Evolutionary conservation across 352 stramenopile species (phyloP), one percentile per base, ranked within the genome.

Genomic region (Phytophthora pistaciae): DNA sequence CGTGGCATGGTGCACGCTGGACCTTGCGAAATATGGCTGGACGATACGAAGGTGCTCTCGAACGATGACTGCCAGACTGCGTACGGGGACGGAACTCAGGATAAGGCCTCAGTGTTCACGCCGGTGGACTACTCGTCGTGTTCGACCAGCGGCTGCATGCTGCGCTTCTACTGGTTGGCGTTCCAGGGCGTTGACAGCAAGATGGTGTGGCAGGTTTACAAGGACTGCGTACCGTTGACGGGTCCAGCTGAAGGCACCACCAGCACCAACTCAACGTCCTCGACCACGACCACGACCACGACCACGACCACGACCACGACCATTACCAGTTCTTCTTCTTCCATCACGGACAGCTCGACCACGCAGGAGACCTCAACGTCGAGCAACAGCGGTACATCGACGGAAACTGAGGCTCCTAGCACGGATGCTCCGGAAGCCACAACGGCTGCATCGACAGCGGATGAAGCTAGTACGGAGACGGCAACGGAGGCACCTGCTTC

Each of bases 71-170:
- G 72, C 29, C 62, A 70, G 65, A 59, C 67, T 2, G 59, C 66
- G 7, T 79, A 75, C 29, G 59, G 70, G 25, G 70, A 70, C 21
- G 65, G 55, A 8, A 58, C 36, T 3, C 55, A 76, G 38, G 64
- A 74, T 18, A 42, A 33, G 49, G 62, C 70, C 29, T 78, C 65
- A 6, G 58, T 76, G 42, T 76, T 79, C 46, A 68, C 62, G 3
- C 72, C 72, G 9, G 64, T 77, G 23, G 72, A 79, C 68, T 77
- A 77, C 60, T 79, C 72, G 20, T 68, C 52, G 9, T 79, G 72
- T 21, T 68, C 61, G 6, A 48, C 64, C 2, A 65, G 48, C 8
- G 70, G 70, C 0, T 79, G 68, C 60, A 79, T 77, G 68, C 59
- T 77, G 1, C 72, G 68, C 5, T 79, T 79, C 61, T 79, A 70